phyloP scores from a whole-genome alignment of 1,139 yeast species.

The Nadsonia starkeyi-henricii region DNA sequence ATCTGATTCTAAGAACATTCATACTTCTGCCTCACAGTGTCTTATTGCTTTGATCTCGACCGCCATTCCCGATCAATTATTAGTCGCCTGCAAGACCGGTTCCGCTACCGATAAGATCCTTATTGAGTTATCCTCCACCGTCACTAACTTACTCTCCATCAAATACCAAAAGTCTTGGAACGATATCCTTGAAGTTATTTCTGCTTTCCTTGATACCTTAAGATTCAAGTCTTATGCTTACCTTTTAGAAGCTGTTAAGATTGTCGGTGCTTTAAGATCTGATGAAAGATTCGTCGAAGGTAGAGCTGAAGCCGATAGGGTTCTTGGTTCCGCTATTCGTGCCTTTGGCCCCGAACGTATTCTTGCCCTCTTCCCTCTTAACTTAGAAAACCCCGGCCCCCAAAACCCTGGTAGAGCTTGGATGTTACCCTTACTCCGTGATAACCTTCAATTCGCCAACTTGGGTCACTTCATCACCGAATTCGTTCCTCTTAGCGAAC shows the following conservation, averaged over 20 bases:
- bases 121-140: constrained; percentile 33
- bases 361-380: constrained; percentile 60
- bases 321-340: constrained; percentile 63
- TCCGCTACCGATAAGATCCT: constrained; percentile 48
- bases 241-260: constrained; percentile 48
- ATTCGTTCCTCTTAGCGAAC: constrained; percentile 53
- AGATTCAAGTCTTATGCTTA: constrained; percentile 62
- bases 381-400: constrained; percentile 39
- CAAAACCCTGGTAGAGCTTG: constrained; percentile 66
- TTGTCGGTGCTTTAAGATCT: constrained; percentile 79
- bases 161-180: constrained; percentile 66
- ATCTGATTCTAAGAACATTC: constrained; percentile 55
- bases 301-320: constrained; percentile 66
- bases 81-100: constrained; percentile 36
- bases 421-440: constrained; percentile 87
- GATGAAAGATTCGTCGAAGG: constrained; percentile 59
- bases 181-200: constrained; percentile 56
- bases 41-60: constrained; percentile 60
- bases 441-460: constrained; percentile 60
- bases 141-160: constrained; percentile 50
- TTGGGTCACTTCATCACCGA: constrained; percentile 47
- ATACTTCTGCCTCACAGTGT: constrained; percentile 73
- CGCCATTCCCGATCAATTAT: constrained; percentile 44
- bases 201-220: constrained; percentile 50
- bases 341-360: constrained; percentile 81